Conservation (phyloP, 2,329 filamentous ascomycete genomes). For the Colletotrichum brevisporum region DNA sequence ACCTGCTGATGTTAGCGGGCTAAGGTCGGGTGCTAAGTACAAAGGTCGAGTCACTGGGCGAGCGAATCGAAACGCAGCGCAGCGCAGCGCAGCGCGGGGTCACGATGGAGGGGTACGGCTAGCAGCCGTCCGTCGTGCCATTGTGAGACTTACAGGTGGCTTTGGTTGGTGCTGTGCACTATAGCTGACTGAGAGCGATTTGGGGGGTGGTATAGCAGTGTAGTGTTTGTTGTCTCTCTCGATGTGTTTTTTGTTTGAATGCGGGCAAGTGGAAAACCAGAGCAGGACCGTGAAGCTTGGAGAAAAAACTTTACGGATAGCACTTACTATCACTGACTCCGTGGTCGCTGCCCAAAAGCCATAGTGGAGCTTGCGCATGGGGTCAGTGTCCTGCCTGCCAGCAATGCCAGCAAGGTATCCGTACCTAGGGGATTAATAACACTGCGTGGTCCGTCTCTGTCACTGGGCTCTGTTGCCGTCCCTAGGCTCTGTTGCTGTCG, state of each 20-base stretch:
- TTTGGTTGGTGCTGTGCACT: background rate
- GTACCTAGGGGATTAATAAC: too few species aligned
- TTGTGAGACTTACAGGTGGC: constrained; percentile 1
- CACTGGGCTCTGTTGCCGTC: too few species aligned
- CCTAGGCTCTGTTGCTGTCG: too few species aligned
- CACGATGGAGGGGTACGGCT: constrained; percentile 40
- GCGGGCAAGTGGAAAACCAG: constrained; percentile 1
- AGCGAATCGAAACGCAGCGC: constrained; percentile 39
- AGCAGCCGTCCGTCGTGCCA: constrained; percentile 13
- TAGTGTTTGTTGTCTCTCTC: constrained; percentile 9
- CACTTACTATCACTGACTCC: constrained; percentile 21
- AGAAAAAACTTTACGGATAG: constrained; percentile 19
- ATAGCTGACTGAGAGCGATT: constrained; percentile 11
- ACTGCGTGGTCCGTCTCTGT: too few species aligned
- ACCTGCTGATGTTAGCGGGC: constrained; percentile 33
- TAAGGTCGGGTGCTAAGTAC: constrained; percentile 14
- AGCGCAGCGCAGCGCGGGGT: constrained; percentile 39
- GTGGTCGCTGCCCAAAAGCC: constrained; percentile 19
- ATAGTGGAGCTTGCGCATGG: constrained; percentile 27
- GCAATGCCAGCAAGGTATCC: too few species aligned
- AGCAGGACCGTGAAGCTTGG: background rate
- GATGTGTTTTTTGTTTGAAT: constrained; percentile 5
- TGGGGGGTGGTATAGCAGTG: background rate
- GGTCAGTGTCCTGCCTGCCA: background rate
- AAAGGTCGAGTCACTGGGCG: constrained; percentile 20